Percentiles rank a stretch among this genome's conserved stretches.
Evolutionary conservation across 345 rosid genomes (phyloP).

Genomic region (Kernera saxatilis): DNA sequence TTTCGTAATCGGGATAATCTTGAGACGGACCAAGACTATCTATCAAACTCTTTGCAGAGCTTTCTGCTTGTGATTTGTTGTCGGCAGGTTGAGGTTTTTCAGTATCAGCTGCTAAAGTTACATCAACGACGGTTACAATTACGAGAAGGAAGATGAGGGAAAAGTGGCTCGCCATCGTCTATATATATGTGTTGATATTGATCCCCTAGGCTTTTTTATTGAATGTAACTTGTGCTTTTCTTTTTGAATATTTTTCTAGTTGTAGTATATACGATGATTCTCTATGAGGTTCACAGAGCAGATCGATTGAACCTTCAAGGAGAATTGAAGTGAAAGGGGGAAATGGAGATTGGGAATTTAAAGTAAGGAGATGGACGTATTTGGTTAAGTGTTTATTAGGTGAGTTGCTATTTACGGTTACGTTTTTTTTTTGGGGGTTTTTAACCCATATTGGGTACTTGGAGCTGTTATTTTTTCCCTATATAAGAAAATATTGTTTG

Average conservation of each 20-base stretch:
- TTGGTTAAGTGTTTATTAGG: neutral
- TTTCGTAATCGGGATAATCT: slow-evolving; percentile 31
- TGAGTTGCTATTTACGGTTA: neutral
- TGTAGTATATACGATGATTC: neutral
- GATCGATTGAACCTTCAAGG: neutral
- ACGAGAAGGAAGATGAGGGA: neutral
- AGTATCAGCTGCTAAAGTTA: slow-evolving; percentile 7
- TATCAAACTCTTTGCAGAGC: slow-evolving; percentile 12
- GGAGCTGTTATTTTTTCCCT: neutral
- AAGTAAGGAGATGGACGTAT: neutral
- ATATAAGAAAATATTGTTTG: neutral
- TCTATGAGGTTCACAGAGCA: neutral
- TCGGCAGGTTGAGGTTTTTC: neutral
- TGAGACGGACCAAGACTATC: slow-evolving; percentile 33
- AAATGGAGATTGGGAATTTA: slow-evolving; percentile 5
- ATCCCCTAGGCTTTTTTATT: neutral
- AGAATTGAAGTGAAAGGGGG: neutral
- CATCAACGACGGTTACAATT: neutral
- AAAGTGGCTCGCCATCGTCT: neutral
- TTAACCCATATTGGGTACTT: neutral
- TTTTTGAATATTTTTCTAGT: neutral
- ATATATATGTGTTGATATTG: neutral
- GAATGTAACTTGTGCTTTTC: neutral
- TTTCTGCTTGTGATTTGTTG: slow-evolving; percentile 1
- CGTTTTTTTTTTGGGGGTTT: neutral